A percentile compares a stretch with the other conserved stretches of the same genome.
phyloP scores from a whole-genome alignment of 2,329 filamentous ascomycete species.

The Neonectria punicea region DNA sequence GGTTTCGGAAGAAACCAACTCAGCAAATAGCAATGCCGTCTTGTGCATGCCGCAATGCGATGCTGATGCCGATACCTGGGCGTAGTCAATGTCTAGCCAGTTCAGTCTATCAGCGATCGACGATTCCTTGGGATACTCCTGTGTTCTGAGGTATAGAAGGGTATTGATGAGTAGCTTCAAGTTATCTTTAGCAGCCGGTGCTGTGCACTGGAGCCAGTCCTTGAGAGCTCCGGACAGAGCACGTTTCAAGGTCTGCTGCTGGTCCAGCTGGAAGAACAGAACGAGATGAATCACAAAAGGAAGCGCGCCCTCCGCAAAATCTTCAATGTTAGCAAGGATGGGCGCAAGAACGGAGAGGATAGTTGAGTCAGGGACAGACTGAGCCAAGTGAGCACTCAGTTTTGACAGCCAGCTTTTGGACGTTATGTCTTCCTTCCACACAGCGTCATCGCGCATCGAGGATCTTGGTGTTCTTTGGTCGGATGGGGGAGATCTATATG shows the following conservation, averaged over 20 bases:
- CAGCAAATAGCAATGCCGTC: conserved; percentile 84
- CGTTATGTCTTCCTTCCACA: conserved; percentile 54
- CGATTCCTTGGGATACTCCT: conserved; percentile 76
- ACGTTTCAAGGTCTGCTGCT: conserved; percentile 67
- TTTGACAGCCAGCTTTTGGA: conserved; percentile 68
- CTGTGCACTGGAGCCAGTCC: conserved; percentile 65
- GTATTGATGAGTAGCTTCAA: conserved; percentile 79
- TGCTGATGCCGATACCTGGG: conserved; percentile 76
- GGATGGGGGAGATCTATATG: conserved; percentile 65
- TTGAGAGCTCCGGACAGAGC: conserved; percentile 73
- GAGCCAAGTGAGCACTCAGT: conserved; percentile 70
- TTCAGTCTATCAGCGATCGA: conserved; percentile 81
- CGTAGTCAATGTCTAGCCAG: conserved; percentile 88
- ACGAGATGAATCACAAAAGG: conserved; percentile 89
- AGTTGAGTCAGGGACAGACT: conserved; percentile 68
- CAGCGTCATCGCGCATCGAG: conserved; percentile 31
- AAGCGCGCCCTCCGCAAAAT: conserved; percentile 78
- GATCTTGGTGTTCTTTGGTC: conserved; percentile 48
- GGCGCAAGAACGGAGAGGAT: conserved; percentile 75
- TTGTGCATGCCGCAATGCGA: conserved; percentile 86
- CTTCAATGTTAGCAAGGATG: conserved; percentile 72
- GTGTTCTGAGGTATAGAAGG: conserved; percentile 88
- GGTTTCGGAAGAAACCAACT: conserved; percentile 72
- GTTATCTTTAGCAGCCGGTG: conserved; percentile 64
- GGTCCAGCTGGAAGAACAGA: conserved; percentile 74